Percentiles rank a stretch among this genome's conserved stretches.
Conservation (phyloP, 208 protist genomes). For the Cochliopodium minus region DNA sequence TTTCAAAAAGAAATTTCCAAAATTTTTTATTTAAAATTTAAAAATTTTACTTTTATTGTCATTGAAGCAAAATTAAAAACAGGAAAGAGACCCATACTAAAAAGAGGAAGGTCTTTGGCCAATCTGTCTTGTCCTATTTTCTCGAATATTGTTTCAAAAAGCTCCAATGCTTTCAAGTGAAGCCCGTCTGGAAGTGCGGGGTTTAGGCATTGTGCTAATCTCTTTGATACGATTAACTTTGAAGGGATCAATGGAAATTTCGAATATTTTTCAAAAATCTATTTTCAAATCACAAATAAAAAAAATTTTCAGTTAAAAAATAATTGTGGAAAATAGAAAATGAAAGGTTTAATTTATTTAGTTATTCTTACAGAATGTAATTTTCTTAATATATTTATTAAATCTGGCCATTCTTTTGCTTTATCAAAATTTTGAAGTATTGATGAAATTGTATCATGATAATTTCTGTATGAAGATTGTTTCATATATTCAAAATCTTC, state of each 20-base stretch:
- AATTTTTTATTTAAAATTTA: not conserved
- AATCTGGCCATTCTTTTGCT: conserved; percentile 30
- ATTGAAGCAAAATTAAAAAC: conserved; percentile 28
- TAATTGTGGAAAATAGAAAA: conserved; percentile 2
- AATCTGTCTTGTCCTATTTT: conserved; percentile 21
- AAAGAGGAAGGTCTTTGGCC: conserved; percentile 29
- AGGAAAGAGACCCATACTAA: conserved; percentile 28
- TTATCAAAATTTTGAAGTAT: conserved; percentile 26
- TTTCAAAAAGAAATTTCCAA: too few species aligned
- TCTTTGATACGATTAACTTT: conserved; percentile 29
- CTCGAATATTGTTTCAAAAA: conserved; percentile 31
- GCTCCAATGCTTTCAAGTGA: conserved; percentile 31
- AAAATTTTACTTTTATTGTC: conserved; percentile 21
- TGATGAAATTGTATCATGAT: conserved; percentile 19
- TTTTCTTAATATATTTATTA: conserved; percentile 26
- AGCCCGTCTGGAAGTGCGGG: conserved; percentile 30
- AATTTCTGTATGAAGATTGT: conserved; percentile 16
- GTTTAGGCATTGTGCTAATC: conserved; percentile 37
- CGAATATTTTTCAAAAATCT: conserved; percentile 5
- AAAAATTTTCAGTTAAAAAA: not conserved
- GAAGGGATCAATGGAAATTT: conserved; percentile 13
- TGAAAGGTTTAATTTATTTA: not conserved
- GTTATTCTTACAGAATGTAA: conserved; percentile 21
- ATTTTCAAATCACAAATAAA: not conserved
- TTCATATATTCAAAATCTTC: not conserved